Base-by-base conservation (phyloP, 2,329 filamentous ascomycete genomes). In the Paramyrothecium sp. region DNA sequence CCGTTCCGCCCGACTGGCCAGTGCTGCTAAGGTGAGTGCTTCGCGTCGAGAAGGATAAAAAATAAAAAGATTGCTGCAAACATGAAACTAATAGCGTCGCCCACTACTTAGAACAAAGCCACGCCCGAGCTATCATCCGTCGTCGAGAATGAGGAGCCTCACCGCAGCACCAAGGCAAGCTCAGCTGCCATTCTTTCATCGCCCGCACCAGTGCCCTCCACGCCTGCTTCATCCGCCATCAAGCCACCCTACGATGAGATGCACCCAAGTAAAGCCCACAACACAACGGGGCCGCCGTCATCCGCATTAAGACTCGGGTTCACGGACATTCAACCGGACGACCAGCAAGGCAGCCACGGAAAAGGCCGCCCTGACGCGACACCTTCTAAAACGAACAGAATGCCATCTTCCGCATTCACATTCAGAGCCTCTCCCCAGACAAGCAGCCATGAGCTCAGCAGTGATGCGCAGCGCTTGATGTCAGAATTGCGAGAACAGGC, bases 221-320 rank as follows among this genome's bases (percentile, higher is more conserved):
- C 90, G 2, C 92, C 92, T 5, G 84, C 85, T 44, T 83, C 81
- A 16, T 86, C 86, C 3, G 82, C 86, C 7, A 77, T 89, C 63
- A 89, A 90, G 75, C 90, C 91, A 22, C 79, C 89, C 51, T 82
- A 82, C 61, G 86, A 88, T 58, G 92, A 97, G 71, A 97, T 97
- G 93, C 93, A 97, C 70, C 94, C 94, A 10, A 90, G 90, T 77
- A 90, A 90, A 69, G 85, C 86, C 56, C 91, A 95, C 57, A 82
- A 85, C 62, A 93, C 90, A 21, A 89, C 87, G 60, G 90, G 89
- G 55, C 80, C 90, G 49, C 85, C 89, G 2, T 92, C 95, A 23
- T 92, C 92, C 12, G 92, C 89, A 7, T 80, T 95, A 48, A 86
- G 89, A 67, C 81, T 96, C 21, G 93, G 93, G 17, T 97, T 97